Evolutionary conservation across 495 filamentous ascomycete genomes (phyloP).

Genomic region (Tuber microsphaerosporum): DNA sequence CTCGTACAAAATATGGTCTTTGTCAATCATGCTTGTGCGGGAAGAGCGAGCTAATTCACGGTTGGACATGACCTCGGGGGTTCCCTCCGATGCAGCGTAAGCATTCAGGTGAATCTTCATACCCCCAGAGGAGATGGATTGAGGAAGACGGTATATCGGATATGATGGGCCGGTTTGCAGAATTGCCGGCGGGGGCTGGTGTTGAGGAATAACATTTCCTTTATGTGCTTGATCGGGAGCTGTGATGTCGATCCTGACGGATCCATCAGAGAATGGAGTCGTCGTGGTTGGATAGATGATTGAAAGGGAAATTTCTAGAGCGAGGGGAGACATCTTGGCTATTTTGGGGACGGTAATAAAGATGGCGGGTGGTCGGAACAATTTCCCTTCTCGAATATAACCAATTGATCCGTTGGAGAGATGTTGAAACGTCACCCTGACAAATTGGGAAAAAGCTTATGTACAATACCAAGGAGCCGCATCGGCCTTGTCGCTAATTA

Average conservation of each 20-base stretch:
- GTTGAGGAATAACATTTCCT: constrained; percentile 10
- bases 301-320: constrained; percentile 35
- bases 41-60: constrained; percentile 28
- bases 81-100: constrained; percentile 20
- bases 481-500: not conserved
- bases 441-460: not conserved
- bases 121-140: constrained; percentile 39
- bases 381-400: not conserved
- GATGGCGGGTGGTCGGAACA: not conserved
- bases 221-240: constrained; percentile 24
- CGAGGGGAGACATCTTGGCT: constrained; percentile 13
- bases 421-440: not conserved
- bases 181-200: constrained; percentile 1
- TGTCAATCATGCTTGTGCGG: constrained; percentile 34
- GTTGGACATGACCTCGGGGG: constrained; percentile 15
- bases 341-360: not conserved
- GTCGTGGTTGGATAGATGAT: constrained; percentile 33
- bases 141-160: constrained; percentile 39
- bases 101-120: constrained; percentile 37
- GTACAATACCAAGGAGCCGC: not conserved
- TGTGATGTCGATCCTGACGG: constrained; percentile 32
- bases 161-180: constrained; percentile 32
- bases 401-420: not conserved
- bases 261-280: constrained; percentile 14
- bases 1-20: constrained; percentile 38